Base-by-base conservation (phyloP, 148 eudicot species). In the Hydrangea macrophylla region DNA sequence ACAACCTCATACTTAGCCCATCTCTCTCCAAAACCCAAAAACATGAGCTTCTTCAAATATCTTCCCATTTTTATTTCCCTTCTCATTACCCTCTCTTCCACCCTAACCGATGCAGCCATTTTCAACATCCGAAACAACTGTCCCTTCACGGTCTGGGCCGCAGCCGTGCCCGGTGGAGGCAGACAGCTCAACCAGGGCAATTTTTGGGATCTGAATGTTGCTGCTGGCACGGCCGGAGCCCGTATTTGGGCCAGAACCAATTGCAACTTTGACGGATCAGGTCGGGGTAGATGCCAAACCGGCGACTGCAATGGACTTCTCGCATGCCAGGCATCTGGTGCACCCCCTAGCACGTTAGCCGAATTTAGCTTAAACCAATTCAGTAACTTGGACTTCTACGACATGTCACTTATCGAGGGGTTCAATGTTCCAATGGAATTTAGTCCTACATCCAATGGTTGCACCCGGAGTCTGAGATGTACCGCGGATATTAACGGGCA, bases 231-330 rank as follows among this genome's bases (percentile, higher is more conserved):
- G 9, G 39, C 20, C 0, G n/a, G 12, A 55, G 87, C 77, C 30
- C 84, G 87, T 1, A 79, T 88, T 0, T 85, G 92, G 92, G 74
- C 67, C 33, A 79, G 89, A 0, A 88, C 92, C 1, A 65, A 68
- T 0, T 88, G 89, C 81, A 77, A 32, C 26, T 71, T 65, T 12
- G 75, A 83, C 62, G 83, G 63, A 0, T 13, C 57, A 0, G 88
- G 84, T 0, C 55, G 55, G 0, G 85, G 84, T 30, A 42, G 27
- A 2, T 87, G 92, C 28, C 44, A 66, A 20, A 85, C 87, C 0
- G 89, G 92, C 1, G 89, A 80, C 57, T 88, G 89, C 18, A 70
- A 72, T 1, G 87, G 87, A 0, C 64, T 75, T 9, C 84, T 79
- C 1, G 23, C 69, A 1, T 88, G 92, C 69, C 31, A 37, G 5